Base-by-base conservation (phyloP, 2,329 filamentous ascomycete genomes). In the Scedosporium minutisporum region DNA sequence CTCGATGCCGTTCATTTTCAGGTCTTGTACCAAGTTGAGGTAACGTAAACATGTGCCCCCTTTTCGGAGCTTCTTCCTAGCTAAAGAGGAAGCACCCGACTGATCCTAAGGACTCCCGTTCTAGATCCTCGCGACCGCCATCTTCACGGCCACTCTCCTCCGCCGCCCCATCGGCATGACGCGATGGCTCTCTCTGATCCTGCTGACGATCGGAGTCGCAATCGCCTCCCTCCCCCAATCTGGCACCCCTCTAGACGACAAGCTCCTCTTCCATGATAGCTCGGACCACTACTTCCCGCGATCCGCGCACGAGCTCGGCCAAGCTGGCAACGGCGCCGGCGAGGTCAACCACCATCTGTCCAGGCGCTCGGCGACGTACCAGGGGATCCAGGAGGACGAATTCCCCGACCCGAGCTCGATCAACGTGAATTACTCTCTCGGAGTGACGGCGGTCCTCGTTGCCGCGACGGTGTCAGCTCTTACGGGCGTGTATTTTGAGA, bases 1-100 rank as follows among this genome's bases (percentile, higher is more conserved):
- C 75, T 97, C 68, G 91, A 96, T 69, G 90, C 93, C 0, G 91
- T 95, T 4, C 92, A 93, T 62, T 97, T 97, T 71, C 93, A 97
- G 74, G 87, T 96, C 64, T 85, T 95, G 27, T 96, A 95, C 72
- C 93, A 99, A 75, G 80, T 97, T 63, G 97, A 97, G 80, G 83
- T 84, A 33, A 69, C n/a, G 73, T 64, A 29, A 59, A 21, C n/a
- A 21, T 33, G 38, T 7, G 18, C n/a, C 18, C 14, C 51, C 16
- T 21, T 41, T 18, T 41, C 3, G 18, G 7, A 7, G 29, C 21
- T 18, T 38, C 21, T 18, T 38, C 14, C 29, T 29, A 21, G n/a
- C 57, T 21, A 18, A 58, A 6, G 6, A 23, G 16, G 5, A 53
- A 21, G 10, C 3, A 23, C 44, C 10, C n/a, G 21, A 53, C 58